A percentile compares a stretch with the other conserved stretches of the same genome.
phyloP scores from a whole-genome alignment of 306 rosid genomes.

The Astragalus glycyphyllos region DNA sequence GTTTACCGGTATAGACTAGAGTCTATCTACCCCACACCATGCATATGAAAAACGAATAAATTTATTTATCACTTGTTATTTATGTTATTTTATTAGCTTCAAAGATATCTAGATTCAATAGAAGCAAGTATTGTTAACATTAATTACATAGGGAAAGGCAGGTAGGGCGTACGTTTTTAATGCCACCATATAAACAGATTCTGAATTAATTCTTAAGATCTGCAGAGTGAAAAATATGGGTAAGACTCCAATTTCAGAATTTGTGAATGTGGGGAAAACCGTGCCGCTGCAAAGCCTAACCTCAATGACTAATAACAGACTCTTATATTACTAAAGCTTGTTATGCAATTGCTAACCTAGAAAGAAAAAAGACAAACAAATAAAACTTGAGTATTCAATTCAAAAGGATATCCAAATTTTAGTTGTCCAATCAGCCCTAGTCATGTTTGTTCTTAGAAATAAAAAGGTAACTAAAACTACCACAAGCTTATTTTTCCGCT shows the following conservation, averaged over 20 bases:
- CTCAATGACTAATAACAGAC: neutral
- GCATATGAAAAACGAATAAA: neutral
- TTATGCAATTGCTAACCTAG: neutral
- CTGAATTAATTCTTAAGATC: neutral
- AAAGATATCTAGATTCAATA: neutral
- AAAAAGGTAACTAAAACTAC: neutral
- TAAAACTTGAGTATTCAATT: neutral
- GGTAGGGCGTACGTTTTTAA: neutral
- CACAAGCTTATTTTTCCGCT: neutral
- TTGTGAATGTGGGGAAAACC: neutral
- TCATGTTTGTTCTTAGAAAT: neutral
- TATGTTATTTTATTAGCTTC: neutral
- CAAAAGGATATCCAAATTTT: constrained; percentile 33
- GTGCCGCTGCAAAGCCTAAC: neutral
- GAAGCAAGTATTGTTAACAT: too few species aligned
- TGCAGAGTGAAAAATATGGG: neutral
- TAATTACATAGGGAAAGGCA: neutral
- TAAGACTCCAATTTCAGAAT: neutral
- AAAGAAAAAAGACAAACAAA: neutral
- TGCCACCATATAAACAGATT: neutral
- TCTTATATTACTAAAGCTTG: neutral
- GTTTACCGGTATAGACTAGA: neutral
- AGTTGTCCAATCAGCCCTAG: constrained; percentile 14
- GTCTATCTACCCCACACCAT: neutral
- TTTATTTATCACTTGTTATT: neutral